Conservation (phyloP, 2,329 filamentous ascomycete species). For the Arthrinium phaeospermum region DNA sequence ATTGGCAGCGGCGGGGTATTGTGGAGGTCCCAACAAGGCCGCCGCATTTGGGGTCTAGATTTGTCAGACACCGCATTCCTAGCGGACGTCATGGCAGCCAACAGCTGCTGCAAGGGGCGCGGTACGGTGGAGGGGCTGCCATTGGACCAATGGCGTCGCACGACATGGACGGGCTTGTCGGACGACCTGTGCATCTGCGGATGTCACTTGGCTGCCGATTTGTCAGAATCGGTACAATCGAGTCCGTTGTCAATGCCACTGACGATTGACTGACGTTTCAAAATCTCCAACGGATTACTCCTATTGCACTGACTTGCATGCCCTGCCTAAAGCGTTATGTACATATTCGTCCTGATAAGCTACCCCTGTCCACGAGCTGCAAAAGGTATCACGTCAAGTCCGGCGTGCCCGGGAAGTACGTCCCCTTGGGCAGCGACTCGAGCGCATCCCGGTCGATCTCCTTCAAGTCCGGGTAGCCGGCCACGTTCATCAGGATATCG, state of each 20-base stretch:
- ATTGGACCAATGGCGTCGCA: background rate
- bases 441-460: constrained; percentile 54
- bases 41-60: background rate
- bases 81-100: background rate
- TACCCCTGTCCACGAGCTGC: too few relatives aligned
- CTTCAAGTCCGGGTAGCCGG: constrained; percentile 57
- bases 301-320: too few relatives aligned
- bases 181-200: too few relatives aligned
- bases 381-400: constrained; percentile 20
- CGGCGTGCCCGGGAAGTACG: constrained; percentile 37
- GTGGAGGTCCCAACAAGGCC: background rate
- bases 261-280: too few relatives aligned
- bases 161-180: background rate
- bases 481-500: constrained; percentile 66
- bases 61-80: background rate
- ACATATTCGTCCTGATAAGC: too few relatives aligned
- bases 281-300: too few relatives aligned
- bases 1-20: background rate
- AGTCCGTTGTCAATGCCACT: too few relatives aligned
- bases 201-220: too few relatives aligned
- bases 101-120: background rate
- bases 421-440: constrained; percentile 49
- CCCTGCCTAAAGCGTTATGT: too few relatives aligned
- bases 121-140: too few relatives aligned
- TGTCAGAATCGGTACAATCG: too few relatives aligned